Percentiles rank a stretch among this genome's conserved stretches.
Conservation (phyloP, 176 grass and related monocot species). For the Lolium perenne region DNA sequence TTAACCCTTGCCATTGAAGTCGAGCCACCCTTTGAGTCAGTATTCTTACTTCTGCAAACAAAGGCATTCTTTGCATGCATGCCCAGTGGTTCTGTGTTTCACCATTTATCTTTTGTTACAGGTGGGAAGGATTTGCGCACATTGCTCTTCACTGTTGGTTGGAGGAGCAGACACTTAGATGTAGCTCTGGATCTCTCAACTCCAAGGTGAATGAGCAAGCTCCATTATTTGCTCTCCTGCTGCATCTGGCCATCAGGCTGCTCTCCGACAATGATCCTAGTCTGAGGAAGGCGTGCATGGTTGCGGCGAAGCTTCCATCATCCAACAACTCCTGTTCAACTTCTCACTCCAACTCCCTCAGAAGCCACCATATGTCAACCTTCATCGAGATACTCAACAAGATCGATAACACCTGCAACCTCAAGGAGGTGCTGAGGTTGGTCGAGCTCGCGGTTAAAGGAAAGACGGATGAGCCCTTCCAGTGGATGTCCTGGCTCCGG, state of each 20-base stretch:
- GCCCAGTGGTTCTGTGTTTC: slow-evolving; percentile 3
- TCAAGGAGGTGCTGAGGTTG: slow-evolving; percentile 45
- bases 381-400: slow-evolving; percentile 59
- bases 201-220: slow-evolving; percentile 15
- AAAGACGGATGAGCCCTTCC: slow-evolving; percentile 54
- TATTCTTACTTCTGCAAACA: slow-evolving; percentile 25
- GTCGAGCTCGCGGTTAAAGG: slow-evolving; percentile 42
- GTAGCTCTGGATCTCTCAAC: not conserved
- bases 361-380: slow-evolving; percentile 48
- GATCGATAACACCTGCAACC: slow-evolving; percentile 38
- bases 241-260: slow-evolving; percentile 79
- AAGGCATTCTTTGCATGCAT: not conserved
- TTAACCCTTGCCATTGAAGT: slow-evolving; percentile 93
- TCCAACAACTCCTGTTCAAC: not conserved
- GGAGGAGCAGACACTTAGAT: slow-evolving; percentile 49
- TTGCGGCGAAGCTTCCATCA: slow-evolving; percentile 51
- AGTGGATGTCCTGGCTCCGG: slow-evolving; percentile 80
- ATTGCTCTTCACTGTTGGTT: slow-evolving; percentile 77
- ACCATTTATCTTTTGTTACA: slow-evolving; percentile 39
- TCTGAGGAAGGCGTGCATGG: slow-evolving; percentile 77
- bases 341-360: not conserved
- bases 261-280: slow-evolving; percentile 44
- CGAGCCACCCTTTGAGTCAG: slow-evolving; percentile 90
- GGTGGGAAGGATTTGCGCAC: slow-evolving; percentile 92
- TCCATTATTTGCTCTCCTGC: slow-evolving; percentile 51